Evolutionary conservation across 2,329 filamentous ascomycete genomes (phyloP), one percentile per base, ranked within the genome.

Genomic region (Reticulascus tulasneorum): DNA sequence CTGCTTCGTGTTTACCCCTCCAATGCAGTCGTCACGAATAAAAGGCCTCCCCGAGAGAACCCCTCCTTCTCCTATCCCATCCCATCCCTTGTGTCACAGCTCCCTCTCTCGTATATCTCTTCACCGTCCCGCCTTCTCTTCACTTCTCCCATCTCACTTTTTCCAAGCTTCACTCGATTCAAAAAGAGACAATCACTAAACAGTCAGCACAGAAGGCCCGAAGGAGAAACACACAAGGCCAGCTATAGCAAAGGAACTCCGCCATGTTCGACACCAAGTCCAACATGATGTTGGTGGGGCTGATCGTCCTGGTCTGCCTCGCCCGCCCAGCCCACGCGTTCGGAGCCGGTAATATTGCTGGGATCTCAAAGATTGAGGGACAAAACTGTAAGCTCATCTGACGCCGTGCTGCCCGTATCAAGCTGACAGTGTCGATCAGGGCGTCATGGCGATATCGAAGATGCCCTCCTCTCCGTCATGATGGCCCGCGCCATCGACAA

Each of bases 391-490:
- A 44, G 76, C 63, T 9, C 16, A 5, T 22, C 13, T 11, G 21
- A 17, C 23, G 21, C 20, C 13, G 25, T 44, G 31, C 38, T 47
- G 12, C 23, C 16, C 8, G 23, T 9, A 24, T 11, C 29, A 11
- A 22, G 25, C 49, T 53, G 34, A 54, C 43, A n/a, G 11, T 28
- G 19, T 36, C 22, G 15, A 21, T 35, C 47, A 82, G 77, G 84
- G 84, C 83, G 85, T 48, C 85, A 91, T 74, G 86, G 86, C 54
- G 90, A 96, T 62, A 94, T 96, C 53, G 90, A 95, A 69, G 90
- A 96, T 68, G 83, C 84, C 22, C 79, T 95, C 37, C 77, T 94
- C 40, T 81, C 77, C 42, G 70, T 95, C 19, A 64, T 81, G 29
- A 71, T 74, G 63, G 71, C 71, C 33, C 64, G 59, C 29, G 67